Evolutionary conservation across 495 filamentous ascomycete genomes (phyloP).

Genomic region (Staphylotrichum tortipilum): DNA sequence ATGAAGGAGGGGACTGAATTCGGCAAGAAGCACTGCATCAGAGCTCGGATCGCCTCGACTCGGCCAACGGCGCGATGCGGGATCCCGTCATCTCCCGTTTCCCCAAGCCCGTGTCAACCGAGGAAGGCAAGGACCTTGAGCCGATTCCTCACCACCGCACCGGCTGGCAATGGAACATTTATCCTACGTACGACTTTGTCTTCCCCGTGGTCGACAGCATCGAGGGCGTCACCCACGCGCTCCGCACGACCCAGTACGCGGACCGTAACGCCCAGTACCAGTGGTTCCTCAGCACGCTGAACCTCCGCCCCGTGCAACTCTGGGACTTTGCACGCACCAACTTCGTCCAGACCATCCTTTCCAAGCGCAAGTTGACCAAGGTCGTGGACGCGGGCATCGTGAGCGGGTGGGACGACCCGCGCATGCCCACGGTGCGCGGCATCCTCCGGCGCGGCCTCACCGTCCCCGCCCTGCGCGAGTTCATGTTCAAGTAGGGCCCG

Average conservation of each 20-base stretch:
- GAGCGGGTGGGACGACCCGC: slow-evolving; percentile 89
- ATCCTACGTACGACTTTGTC: slow-evolving; percentile 92
- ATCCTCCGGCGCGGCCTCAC: slow-evolving; percentile 86
- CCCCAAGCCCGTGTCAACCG: too few relatives aligned
- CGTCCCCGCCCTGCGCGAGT: slow-evolving; percentile 76
- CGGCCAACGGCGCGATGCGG: slow-evolving; percentile 77
- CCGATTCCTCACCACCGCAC: slow-evolving; percentile 80
- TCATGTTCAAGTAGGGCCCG: slow-evolving; percentile 87
- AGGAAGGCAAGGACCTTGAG: too few relatives aligned
- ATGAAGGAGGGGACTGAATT: slow-evolving; percentile 77
- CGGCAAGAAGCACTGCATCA: slow-evolving; percentile 73
- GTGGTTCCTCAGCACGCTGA: slow-evolving; percentile 84
- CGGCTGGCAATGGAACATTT: slow-evolving; percentile 80
- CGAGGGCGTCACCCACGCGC: slow-evolving; percentile 90
- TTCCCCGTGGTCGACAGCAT: slow-evolving; percentile 85
- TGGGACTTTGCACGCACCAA: slow-evolving; percentile 98
- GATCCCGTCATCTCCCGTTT: slow-evolving; percentile 95
- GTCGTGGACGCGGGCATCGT: slow-evolving; percentile 79
- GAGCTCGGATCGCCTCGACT: slow-evolving; percentile 80
- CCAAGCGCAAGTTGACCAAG: slow-evolving; percentile 91
- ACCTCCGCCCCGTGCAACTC: slow-evolving; percentile 81
- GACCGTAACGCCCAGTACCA: slow-evolving; percentile 96
- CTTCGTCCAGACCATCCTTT: slow-evolving; percentile 59
- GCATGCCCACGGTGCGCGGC: slow-evolving; percentile 90
- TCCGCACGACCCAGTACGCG: slow-evolving; percentile 93